Percentiles rank a stretch among this genome's conserved stretches.
Conservation (phyloP, 805 yeast genomes). For the Kockiozyma suomiensis region DNA sequence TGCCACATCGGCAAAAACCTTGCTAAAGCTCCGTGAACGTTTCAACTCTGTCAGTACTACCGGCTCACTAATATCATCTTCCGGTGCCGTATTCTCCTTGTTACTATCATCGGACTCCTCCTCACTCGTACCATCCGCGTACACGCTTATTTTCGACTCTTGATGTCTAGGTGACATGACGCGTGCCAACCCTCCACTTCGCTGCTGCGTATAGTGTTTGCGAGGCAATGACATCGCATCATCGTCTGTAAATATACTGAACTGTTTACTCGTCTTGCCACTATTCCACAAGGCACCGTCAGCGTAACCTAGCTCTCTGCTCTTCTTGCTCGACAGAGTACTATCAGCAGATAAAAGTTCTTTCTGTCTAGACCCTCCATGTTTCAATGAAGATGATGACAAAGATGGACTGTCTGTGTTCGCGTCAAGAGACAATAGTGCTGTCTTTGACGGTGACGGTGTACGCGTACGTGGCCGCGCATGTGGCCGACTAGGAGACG, state of each 20-base stretch:
- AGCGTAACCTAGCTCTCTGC: too few species aligned
- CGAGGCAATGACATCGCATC: background rate
- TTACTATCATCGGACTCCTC: constrained; percentile 7
- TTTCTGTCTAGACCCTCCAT: background rate
- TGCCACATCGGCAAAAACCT: constrained; percentile 20
- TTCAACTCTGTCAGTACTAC: background rate
- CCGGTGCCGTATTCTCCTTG: constrained; percentile 20
- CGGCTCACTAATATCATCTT: background rate
- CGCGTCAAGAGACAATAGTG: constrained; percentile 15
- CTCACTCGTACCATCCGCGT: background rate
- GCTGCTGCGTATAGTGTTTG: background rate
- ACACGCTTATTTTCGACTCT: constrained; percentile 3
- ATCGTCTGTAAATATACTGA: background rate
- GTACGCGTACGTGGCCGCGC: constrained; percentile 11
- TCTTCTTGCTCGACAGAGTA: too few species aligned
- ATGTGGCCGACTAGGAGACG: background rate
- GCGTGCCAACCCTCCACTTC: background rate
- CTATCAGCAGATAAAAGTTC: too few species aligned
- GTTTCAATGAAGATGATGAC: background rate
- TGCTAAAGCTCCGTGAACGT: background rate
- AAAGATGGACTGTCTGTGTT: constrained; percentile 11
- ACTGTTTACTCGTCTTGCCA: background rate
- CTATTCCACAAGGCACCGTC: too few species aligned
- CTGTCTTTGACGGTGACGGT: constrained; percentile 10
- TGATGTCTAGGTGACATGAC: background rate